phyloP scores from a whole-genome alignment of 2,329 filamentous ascomycete genomes.

The Erysiphe pulchra region DNA sequence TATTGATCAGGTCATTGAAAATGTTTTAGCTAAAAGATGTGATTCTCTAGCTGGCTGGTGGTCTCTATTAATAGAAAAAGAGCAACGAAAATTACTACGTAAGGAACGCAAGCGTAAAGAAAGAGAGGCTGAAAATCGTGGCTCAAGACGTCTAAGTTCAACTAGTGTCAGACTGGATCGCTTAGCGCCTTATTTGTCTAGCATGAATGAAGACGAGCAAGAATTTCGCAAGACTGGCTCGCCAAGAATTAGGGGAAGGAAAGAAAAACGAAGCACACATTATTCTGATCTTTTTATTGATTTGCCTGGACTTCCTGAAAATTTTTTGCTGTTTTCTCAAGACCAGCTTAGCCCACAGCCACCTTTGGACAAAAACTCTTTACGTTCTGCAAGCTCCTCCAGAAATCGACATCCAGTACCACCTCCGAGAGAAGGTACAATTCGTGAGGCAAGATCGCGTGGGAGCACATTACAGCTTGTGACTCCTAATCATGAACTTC shows the following conservation, averaged over 20 bases:
- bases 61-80: conserved; percentile 82
- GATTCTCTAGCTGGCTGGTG: conserved; percentile 89
- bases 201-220: conserved; percentile 53
- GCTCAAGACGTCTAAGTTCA: conserved; percentile 58
- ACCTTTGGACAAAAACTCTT: conserved; percentile 54
- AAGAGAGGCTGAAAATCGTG: conserved; percentile 56
- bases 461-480: conserved; percentile 75
- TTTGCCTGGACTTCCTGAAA: conserved; percentile 51
- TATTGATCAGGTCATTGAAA: conserved; percentile 83
- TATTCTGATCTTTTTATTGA: conserved; percentile 41
- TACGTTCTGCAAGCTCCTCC: conserved; percentile 53
- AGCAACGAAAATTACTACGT: conserved; percentile 60
- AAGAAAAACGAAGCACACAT: conserved; percentile 47
- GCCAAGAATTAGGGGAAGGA: conserved; percentile 48
- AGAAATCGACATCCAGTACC: conserved; percentile 49
- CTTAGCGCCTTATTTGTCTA: conserved; percentile 48
- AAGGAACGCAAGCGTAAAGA: conserved; percentile 67
- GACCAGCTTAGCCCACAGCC: conserved; percentile 27
- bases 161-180: conserved; percentile 71
- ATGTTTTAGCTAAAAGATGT: conserved; percentile 70
- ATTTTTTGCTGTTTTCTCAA: conserved; percentile 12
- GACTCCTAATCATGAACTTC: conserved; percentile 34
- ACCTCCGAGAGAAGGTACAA: conserved; percentile 59
- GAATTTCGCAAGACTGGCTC: conserved; percentile 20
- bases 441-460: conserved; percentile 43